phyloP scores from a whole-genome alignment of 1,284 basidiomycete species.

The Exobasidium cylindrosporum region DNA sequence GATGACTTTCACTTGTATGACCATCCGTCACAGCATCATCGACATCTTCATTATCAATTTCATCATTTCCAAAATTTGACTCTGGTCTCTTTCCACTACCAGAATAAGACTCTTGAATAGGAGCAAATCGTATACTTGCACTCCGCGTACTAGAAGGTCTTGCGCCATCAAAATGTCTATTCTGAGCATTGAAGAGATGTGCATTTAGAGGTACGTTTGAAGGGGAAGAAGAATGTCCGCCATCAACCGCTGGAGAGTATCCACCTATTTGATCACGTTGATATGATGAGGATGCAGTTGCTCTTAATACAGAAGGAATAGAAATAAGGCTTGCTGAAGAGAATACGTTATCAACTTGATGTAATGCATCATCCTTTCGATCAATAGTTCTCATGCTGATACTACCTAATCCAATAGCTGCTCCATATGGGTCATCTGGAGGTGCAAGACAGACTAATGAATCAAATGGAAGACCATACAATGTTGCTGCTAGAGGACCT shows the following conservation, averaged over 20 bases:
- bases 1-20: conserved; percentile 17
- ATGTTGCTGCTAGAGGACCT: conserved; percentile 43
- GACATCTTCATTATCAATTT: not conserved
- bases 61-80: conserved; percentile 14
- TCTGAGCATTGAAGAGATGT: not conserved
- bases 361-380: not conserved
- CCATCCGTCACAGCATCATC: not conserved
- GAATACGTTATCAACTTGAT: conserved; percentile 2
- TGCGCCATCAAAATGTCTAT: conserved; percentile 17
- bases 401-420: conserved; percentile 34
- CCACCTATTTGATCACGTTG: not conserved
- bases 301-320: conserved; percentile 6
- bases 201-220: not conserved
- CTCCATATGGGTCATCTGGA: conserved; percentile 68
- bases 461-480: conserved; percentile 72
- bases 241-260: conserved; percentile 3
- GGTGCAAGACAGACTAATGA: conserved; percentile 74
- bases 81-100: not conserved
- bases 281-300: not conserved
- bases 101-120: conserved; percentile 16
- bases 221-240: not conserved
- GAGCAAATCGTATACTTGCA: conserved; percentile 36
- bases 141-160: conserved; percentile 23
- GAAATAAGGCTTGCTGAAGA: conserved; percentile 9
- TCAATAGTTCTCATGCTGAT: conserved; percentile 35